phyloP scores from a whole-genome alignment of 495 filamentous ascomycete genomes.

The Penicillium canescens region DNA sequence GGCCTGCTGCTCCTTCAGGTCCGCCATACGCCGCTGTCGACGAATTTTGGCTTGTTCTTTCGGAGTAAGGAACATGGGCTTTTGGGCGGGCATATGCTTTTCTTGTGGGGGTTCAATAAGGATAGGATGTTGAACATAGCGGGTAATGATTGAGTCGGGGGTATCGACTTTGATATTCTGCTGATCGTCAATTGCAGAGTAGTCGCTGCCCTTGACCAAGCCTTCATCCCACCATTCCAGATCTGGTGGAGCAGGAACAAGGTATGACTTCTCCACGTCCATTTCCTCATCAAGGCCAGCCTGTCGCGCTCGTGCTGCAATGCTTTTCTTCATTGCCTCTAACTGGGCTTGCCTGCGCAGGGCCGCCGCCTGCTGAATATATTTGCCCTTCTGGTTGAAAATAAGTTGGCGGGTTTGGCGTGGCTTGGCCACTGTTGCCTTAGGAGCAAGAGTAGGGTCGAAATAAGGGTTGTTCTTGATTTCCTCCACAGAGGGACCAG shows the following conservation, averaged over 20 bases:
- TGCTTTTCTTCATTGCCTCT: constrained; percentile 90
- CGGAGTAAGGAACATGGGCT: constrained; percentile 89
- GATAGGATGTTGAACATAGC: constrained; percentile 93
- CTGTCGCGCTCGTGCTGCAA: constrained; percentile 81
- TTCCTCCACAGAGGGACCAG: constrained; percentile 67
- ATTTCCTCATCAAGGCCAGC: constrained; percentile 89
- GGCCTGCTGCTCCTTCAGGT: constrained; percentile 92
- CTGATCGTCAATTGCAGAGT: constrained; percentile 63
- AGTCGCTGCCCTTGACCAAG: constrained; percentile 70
- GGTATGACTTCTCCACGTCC: constrained; percentile 83
- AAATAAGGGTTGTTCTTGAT: constrained; percentile 82
- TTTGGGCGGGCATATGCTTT: constrained; percentile 71
- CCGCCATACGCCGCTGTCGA: constrained; percentile 84
- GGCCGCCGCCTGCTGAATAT: constrained; percentile 88
- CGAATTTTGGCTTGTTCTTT: constrained; percentile 91
- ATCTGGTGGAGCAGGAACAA: constrained; percentile 78
- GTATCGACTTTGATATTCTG: constrained; percentile 73
- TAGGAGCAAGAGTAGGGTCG: constrained; percentile 68
- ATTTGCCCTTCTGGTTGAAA: constrained; percentile 97
- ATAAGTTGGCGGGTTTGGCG: constrained; percentile 72
- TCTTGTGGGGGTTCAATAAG: constrained; percentile 88
- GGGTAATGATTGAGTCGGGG: constrained; percentile 80
- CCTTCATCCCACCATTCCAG: constrained; percentile 99
- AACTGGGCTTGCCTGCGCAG: constrained; percentile 82
- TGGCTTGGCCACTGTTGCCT: constrained; percentile 60